Conservation (phyloP, 1,284 basidiomycete genomes). For the Austroboletus novae-zelandiae region DNA sequence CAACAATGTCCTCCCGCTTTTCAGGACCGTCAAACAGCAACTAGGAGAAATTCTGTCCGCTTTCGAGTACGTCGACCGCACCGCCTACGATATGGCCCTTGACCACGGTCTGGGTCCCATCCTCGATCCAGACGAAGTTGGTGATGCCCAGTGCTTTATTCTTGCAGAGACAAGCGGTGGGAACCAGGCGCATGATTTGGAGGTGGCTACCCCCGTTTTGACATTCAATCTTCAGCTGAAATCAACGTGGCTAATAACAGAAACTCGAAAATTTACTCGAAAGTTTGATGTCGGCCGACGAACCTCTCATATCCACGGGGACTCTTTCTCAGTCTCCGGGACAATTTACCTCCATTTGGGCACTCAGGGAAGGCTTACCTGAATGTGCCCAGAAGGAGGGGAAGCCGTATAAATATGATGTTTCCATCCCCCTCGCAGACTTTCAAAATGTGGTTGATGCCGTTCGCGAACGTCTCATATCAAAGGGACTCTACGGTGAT, state of each 20-base stretch:
- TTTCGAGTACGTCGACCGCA: constrained; percentile 95
- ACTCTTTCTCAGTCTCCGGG: constrained; percentile 91
- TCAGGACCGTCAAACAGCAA: constrained; percentile 66
- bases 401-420: constrained; percentile 97
- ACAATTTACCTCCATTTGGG: constrained; percentile 91
- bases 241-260: constrained; percentile 39
- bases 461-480: constrained; percentile 71
- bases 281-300: constrained; percentile 71
- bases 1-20: constrained; percentile 71
- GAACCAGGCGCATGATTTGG: constrained; percentile 92
- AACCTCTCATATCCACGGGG: constrained; percentile 83
- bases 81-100: constrained; percentile 83
- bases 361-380: constrained; percentile 90
- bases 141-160: constrained; percentile 86
- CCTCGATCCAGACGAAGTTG: constrained; percentile 64
- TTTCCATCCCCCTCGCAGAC: constrained; percentile 85
- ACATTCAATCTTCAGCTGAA: constrained; percentile 13
- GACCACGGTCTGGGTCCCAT: constrained; percentile 72
- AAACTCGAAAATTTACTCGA: constrained; percentile 89
- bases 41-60: constrained; percentile 96
- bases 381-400: constrained; percentile 95
- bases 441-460: constrained; percentile 91
- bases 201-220: constrained; percentile 49
- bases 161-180: constrained; percentile 95
- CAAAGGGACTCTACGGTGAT: constrained; percentile 72